A percentile compares a stretch with the other conserved stretches of the same genome.
These are phyloP conservation scores for Neurospora sp. DNA, from an alignment of 2,329 filamentous ascomycete species.

Conservation along the genomic window DNA sequence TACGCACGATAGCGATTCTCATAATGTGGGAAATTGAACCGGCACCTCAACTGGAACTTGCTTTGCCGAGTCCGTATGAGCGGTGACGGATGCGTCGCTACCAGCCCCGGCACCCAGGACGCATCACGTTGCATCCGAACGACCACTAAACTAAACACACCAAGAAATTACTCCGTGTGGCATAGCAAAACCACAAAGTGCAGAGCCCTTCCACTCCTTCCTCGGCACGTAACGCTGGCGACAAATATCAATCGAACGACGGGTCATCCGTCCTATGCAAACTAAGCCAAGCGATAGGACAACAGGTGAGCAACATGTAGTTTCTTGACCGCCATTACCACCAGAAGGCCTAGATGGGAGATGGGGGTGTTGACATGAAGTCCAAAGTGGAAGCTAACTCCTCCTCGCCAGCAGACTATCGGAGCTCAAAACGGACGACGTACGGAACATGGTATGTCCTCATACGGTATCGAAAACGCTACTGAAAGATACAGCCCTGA, in stretches of 20 bases:
- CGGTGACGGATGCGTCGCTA: conserved; percentile 1
- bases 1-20: background rate
- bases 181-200: conserved; percentile 2
- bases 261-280: background rate
- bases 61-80: conserved; percentile 1
- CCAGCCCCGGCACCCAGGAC: conserved; percentile 7
- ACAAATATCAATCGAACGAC: background rate
- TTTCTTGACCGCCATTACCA: background rate
- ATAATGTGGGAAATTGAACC: background rate
- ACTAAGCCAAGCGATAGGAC: background rate
- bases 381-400: background rate
- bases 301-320: background rate
- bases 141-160: background rate
- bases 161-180: conserved; percentile 3
- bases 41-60: background rate
- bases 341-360: background rate
- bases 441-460: background rate
- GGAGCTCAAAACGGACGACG: background rate
- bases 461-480: background rate
- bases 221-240: background rate
- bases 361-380: background rate
- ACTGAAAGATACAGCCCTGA: background rate
- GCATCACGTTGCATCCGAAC: conserved; percentile 12
- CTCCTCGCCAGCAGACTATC: background rate
- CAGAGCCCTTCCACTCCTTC: background rate